Percentiles rank a stretch among this genome's conserved stretches.
phyloP scores from a whole-genome alignment of 805 yeast species.

The Scheffersomyces amazonensis region DNA sequence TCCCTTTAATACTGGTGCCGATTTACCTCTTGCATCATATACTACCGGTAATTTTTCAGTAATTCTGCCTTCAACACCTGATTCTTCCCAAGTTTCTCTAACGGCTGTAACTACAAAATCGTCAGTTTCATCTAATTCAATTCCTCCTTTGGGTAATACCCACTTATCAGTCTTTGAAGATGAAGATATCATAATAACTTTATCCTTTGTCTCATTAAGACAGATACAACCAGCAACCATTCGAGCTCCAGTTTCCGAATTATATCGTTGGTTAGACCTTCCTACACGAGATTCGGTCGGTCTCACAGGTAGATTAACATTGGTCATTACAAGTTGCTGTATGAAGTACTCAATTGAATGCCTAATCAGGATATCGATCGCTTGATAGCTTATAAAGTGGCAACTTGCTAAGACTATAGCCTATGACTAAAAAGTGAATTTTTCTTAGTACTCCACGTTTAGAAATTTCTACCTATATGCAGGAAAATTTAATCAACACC shows the following conservation, averaged over 20 bases:
- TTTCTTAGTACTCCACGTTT: too few species aligned
- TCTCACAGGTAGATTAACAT: not conserved
- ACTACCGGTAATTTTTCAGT: slow-evolving; percentile 58
- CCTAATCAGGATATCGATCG: too few species aligned
- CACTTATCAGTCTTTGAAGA: slow-evolving; percentile 65
- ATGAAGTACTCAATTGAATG: too few species aligned
- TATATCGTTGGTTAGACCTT: slow-evolving; percentile 56
- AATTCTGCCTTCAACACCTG: slow-evolving; percentile 77
- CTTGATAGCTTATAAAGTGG: too few species aligned
- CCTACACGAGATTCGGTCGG: slow-evolving; percentile 47
- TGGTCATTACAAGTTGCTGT: too few species aligned
- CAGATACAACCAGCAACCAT: slow-evolving; percentile 93
- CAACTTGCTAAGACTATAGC: too few species aligned
- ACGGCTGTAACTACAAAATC: slow-evolving; percentile 54
- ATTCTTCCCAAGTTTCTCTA: slow-evolving; percentile 98
- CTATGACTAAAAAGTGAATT: too few species aligned
- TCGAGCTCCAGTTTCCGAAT: slow-evolving; percentile 67
- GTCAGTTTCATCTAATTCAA: slow-evolving; percentile 75
- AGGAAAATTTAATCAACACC: too few species aligned
- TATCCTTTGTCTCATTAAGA: slow-evolving; percentile 50
- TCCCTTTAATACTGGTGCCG: slow-evolving; percentile 34
- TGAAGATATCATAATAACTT: slow-evolving; percentile 79
- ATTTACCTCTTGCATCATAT: slow-evolving; percentile 48
- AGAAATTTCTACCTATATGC: too few species aligned
- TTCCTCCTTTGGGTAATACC: slow-evolving; percentile 96